Conservation (phyloP, 2,329 filamentous ascomycete species). For the Bipolaris gigantea region DNA sequence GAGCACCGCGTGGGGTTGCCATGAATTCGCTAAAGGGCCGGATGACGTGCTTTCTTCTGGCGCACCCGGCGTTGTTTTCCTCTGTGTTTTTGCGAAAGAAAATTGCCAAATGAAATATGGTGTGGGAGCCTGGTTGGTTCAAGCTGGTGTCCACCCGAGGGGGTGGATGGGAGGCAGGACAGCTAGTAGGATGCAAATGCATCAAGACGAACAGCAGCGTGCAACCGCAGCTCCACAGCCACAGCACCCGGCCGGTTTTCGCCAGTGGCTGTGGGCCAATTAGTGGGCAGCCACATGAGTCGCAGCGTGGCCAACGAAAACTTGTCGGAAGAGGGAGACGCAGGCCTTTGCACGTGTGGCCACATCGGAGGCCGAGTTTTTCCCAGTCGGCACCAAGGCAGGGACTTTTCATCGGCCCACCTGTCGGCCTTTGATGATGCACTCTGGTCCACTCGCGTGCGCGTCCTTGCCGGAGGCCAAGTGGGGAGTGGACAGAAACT, state of each 20-base stretch:
- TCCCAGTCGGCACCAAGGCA: background rate
- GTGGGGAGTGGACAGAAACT: slow-evolving; percentile 9
- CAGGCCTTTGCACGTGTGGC: background rate
- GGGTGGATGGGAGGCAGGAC: background rate
- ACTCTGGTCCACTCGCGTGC: slow-evolving; percentile 6
- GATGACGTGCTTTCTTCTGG: background rate
- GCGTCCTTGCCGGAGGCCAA: background rate
- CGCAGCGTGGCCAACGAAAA: slow-evolving; percentile 7
- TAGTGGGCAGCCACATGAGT: background rate
- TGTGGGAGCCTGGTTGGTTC: background rate
- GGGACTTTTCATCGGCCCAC: slow-evolving; percentile 2
- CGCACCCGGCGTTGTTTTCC: background rate
- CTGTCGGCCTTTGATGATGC: slow-evolving; percentile 4
- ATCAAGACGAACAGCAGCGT: slow-evolving; percentile 6
- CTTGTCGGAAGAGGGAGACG: background rate
- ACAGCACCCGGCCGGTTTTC: slow-evolving; percentile 15
- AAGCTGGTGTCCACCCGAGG: background rate
- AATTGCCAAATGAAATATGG: background rate
- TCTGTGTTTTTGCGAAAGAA: background rate
- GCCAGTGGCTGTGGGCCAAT: slow-evolving; percentile 1
- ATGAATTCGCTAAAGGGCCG: background rate
- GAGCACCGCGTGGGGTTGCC: background rate
- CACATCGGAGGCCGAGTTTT: slow-evolving; percentile 8
- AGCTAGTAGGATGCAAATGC: background rate
- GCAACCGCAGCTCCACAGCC: slow-evolving; percentile 13